A percentile compares a stretch with the other conserved stretches of the same genome.
These are phyloP conservation scores for Didymella arachidicola DNA, from an alignment of 2,329 filamentous ascomycete genomes.

Conservation along the genomic window DNA sequence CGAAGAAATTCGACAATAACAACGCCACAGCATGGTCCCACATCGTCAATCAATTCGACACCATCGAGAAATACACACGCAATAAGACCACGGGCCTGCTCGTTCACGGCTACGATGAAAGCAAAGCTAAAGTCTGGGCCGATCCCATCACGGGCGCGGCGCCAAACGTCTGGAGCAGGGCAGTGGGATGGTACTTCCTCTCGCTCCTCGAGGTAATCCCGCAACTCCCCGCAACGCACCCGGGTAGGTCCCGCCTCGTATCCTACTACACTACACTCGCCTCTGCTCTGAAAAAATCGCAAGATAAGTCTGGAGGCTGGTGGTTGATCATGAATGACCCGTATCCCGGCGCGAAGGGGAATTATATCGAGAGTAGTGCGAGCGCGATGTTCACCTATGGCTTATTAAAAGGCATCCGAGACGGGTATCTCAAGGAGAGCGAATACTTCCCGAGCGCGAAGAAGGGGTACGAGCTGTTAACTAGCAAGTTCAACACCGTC, in stretches of 20 bases:
- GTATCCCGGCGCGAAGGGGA: conserved; percentile 54
- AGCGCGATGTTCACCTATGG: conserved; percentile 56
- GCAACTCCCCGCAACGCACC: conserved; percentile 46
- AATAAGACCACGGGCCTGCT: conserved; percentile 29
- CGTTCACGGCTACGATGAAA: conserved; percentile 37
- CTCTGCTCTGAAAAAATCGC: conserved; percentile 49
- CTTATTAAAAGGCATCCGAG: conserved; percentile 29
- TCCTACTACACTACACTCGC: conserved; percentile 51
- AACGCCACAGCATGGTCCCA: conserved; percentile 52
- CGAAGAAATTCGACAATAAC: conserved; percentile 35
- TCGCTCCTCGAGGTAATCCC: conserved; percentile 56
- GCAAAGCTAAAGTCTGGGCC: conserved; percentile 33
- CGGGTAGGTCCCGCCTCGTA: conserved; percentile 41
- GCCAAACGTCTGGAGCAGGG: conserved; percentile 37
- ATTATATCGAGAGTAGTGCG: conserved; percentile 66
- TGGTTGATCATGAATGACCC: conserved; percentile 62
- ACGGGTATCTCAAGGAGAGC: conserved; percentile 25
- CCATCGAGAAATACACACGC: conserved; percentile 30
- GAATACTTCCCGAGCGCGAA: conserved; percentile 46
- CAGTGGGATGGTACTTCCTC: conserved; percentile 39
- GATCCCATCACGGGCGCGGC: conserved; percentile 32
- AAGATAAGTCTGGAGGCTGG: conserved; percentile 59
- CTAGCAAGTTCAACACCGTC: conserved; percentile 53
- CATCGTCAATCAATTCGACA: conserved; percentile 32
- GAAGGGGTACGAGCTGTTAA: conserved; percentile 53